Percentiles rank a stretch among this genome's conserved stretches.
These are phyloP conservation scores for Alisma plantagoaquatica DNA, from an alignment of 106 monocot genomes.

Conservation along the genomic window DNA sequence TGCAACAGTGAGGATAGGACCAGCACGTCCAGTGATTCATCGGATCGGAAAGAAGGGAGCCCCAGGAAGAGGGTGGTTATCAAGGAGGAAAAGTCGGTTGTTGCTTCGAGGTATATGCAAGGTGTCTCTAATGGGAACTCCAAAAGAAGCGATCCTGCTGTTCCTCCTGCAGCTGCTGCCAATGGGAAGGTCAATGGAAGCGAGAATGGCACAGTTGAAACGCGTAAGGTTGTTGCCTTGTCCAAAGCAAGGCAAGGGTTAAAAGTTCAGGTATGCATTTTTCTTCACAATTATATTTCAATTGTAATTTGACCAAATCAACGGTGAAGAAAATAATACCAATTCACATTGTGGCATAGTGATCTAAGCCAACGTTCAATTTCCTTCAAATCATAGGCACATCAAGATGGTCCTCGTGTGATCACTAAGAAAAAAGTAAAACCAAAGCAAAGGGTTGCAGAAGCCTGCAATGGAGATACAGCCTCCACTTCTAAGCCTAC, in stretches of 20 bases:
- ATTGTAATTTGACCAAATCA: too few relatives aligned
- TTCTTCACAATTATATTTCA: too few relatives aligned
- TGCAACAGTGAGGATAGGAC: too few relatives aligned
- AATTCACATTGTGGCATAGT: too few relatives aligned
- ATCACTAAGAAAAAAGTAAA: conserved; percentile 3
- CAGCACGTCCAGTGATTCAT: conserved; percentile 11
- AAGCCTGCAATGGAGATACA: conserved; percentile 7
- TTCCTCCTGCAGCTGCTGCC: too few relatives aligned
- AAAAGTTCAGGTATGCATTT: conserved; percentile 38
- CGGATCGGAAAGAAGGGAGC: conserved; percentile 31
- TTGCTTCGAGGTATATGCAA: conserved; percentile 75
- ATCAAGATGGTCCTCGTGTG: conserved; percentile 8
- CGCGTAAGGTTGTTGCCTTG: conserved; percentile 15
- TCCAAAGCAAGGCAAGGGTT: conserved; percentile 29
- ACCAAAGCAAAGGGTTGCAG: not conserved
- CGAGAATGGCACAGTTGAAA: not conserved
- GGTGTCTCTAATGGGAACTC: conserved; percentile 31
- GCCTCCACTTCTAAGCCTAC: conserved; percentile 9
- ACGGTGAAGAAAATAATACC: too few relatives aligned
- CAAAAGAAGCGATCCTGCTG: not conserved
- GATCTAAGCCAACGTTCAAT: too few relatives aligned
- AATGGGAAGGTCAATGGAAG: conserved; percentile 25
- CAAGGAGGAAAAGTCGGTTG: conserved; percentile 63
- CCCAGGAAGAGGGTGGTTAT: conserved; percentile 46
- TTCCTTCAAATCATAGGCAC: conserved; percentile 58